These are phyloP conservation scores for Cordyceps farinosa DNA, from an alignment of 2,329 filamentous ascomycete species.

Conservation along the genomic window DNA sequence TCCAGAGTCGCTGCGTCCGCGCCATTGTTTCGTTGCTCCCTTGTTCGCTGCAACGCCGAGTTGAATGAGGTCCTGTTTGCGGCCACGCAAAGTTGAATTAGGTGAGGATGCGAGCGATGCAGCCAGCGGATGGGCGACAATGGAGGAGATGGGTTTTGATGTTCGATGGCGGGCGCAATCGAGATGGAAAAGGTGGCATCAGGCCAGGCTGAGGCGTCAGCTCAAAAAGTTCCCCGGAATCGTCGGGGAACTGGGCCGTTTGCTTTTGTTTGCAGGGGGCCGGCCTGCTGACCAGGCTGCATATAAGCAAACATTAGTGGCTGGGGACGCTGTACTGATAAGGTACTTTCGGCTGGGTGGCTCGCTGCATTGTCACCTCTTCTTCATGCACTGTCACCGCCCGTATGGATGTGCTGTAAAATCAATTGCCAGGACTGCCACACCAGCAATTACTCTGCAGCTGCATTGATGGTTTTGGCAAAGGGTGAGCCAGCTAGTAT, in stretches of 20 bases:
- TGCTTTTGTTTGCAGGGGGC: not conserved
- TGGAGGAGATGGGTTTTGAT: not conserved
- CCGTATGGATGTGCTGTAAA: not conserved
- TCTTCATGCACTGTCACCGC: conserved; percentile 3
- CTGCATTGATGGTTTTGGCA: not conserved
- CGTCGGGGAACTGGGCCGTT: not conserved
- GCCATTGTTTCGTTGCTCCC: not conserved
- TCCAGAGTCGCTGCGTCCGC: not conserved
- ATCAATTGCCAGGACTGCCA: not conserved
- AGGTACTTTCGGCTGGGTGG: too few relatives aligned
- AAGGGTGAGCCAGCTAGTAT: too few relatives aligned
- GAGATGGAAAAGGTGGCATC: not conserved
- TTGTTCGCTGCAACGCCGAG: not conserved
- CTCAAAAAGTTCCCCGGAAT: not conserved
- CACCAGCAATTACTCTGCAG: too few relatives aligned
- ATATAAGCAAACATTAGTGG: not conserved
- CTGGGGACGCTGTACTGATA: not conserved
- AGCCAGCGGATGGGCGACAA: not conserved
- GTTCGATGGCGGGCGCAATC: not conserved
- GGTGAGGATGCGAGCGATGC: not conserved
- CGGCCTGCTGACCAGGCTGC: not conserved
- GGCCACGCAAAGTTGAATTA: too few relatives aligned
- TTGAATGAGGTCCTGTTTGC: too few relatives aligned
- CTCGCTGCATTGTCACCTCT: not conserved
- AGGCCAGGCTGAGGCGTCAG: not conserved